Evolutionary conservation across 352 stramenopile species (phyloP), one percentile per base, ranked within the genome.

Genomic region (Phytophthora vignae): DNA sequence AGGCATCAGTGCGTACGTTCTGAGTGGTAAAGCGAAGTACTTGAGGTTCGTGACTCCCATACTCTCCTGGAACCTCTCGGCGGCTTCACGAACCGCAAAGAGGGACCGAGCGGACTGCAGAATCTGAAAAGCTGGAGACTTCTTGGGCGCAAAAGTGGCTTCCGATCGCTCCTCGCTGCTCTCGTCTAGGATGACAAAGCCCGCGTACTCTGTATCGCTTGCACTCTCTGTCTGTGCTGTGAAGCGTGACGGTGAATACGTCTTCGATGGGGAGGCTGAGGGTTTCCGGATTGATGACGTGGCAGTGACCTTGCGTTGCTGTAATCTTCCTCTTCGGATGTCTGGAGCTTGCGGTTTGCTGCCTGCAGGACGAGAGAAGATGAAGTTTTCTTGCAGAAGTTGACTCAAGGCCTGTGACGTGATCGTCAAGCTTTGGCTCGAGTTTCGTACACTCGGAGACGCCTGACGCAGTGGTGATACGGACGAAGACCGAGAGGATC

Each of bases 311-410:
- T 71, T 69, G 4, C 15, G 29, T 27, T 71, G 60, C 9, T 58
- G 22, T 19, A 65, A 4, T 17, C 67, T 60, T 11, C 19, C 14
- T 15, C 29, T 67, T 44, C 60, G 31, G 42, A 33, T 50, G 10
- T 69, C 54, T 22, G 64, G 27, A 11, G 40, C 56, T 21, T 54
- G 53, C 3, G 57, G 22, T 15, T 70, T 75, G 8, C 7, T 19
- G 15, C 67, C 63, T 14, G 53, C 50, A 3, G 86, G 82, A 0
- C 79, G 75, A 19, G 86, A 91, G 57, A 90, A 93, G 19, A 91
- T 84, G 55, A 90, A 93, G 46, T 93, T 90, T 6, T 91, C 82
- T 42, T 88, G 82, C 3, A 87, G 67, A 31, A 85, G 79, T 17
- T 90, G 82, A 19, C 80, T 87, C 66, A 88, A 73, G 1, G 73